A percentile compares a stretch with the other conserved stretches of the same genome.
phyloP scores from a whole-genome alignment of 1,284 basidiomycete species.

The Malassezia sp. region DNA sequence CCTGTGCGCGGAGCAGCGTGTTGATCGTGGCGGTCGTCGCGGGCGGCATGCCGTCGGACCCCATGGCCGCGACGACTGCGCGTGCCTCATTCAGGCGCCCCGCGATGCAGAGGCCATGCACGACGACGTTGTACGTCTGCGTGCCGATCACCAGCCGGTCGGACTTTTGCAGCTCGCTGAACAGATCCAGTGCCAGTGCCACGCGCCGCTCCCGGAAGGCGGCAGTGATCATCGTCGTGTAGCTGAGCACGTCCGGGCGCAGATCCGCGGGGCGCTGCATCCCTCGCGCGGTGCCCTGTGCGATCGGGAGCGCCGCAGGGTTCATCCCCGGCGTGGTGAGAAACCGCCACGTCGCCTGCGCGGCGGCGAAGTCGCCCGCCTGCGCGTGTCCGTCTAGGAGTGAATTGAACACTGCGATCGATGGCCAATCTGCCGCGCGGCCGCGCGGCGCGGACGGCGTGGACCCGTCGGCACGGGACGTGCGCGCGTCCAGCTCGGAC shows the following conservation, averaged over 20 bases:
- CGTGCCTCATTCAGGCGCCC: slow-evolving; percentile 17
- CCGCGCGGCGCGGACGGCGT: no score
- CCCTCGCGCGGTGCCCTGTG: not conserved
- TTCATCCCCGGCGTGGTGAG: slow-evolving; percentile 8
- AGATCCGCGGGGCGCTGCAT: not conserved
- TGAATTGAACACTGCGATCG: slow-evolving; percentile 26
- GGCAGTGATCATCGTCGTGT: slow-evolving; percentile 35
- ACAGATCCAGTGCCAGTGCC: slow-evolving; percentile 21
- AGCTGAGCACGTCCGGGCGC: slow-evolving; percentile 23
- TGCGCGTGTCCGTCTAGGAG: slow-evolving; percentile 32
- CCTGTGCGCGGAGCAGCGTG: slow-evolving; percentile 27
- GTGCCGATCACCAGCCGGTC: slow-evolving; percentile 11
- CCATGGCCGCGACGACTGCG: slow-evolving; percentile 23
- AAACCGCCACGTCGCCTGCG: slow-evolving; percentile 22
- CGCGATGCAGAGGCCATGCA: slow-evolving; percentile 24
- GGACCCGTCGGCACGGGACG: not conserved
- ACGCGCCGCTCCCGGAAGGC: slow-evolving; percentile 17
- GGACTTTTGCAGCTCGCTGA: slow-evolving; percentile 10
- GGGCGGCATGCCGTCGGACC: slow-evolving; percentile 16
- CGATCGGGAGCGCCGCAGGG: not conserved
- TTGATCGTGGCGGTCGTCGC: slow-evolving; percentile 37
- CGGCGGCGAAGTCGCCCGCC: slow-evolving; percentile 20
- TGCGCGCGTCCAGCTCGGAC: slow-evolving; percentile 5
- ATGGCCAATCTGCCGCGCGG: slow-evolving; percentile 6
- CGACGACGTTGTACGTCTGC: slow-evolving; percentile 32